Conservation (phyloP, 345 rosid genomes). For the Eucalyptus pauciflora region DNA sequence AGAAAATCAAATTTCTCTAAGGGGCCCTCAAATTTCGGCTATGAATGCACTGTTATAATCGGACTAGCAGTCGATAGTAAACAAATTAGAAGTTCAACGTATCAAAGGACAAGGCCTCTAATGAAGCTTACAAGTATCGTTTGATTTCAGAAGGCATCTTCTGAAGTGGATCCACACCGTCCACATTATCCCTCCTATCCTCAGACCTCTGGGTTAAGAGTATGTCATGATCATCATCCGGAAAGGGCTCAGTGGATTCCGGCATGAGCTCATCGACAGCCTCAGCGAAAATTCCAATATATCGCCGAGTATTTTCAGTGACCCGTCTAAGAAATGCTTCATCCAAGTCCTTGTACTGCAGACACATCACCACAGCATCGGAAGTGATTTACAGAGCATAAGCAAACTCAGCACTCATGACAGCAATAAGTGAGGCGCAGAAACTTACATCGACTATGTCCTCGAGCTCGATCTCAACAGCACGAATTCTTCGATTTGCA, state of each 20-base stretch:
- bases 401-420: not conserved
- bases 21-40: not conserved
- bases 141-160: slow-evolving; percentile 87
- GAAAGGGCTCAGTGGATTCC: slow-evolving; percentile 77
- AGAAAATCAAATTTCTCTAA: not conserved
- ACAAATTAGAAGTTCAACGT: not conserved
- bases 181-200: slow-evolving; percentile 39
- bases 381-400: not conserved
- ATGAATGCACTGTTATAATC: not conserved
- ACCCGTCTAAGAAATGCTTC: slow-evolving; percentile 63
- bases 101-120: not conserved
- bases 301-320: slow-evolving; percentile 86
- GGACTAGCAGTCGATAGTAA: not conserved
- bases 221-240: slow-evolving; percentile 82
- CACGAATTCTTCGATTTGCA: slow-evolving; percentile 64
- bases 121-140: slow-evolving; percentile 65
- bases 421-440: too few relatives aligned
- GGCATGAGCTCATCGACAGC: slow-evolving; percentile 84
- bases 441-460: slow-evolving; percentile 60
- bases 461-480: slow-evolving; percentile 70
- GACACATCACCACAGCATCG: not conserved
- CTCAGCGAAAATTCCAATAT: slow-evolving; percentile 57
- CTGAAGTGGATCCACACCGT: slow-evolving; percentile 61
- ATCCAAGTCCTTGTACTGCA: slow-evolving; percentile 56
- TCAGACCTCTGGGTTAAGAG: slow-evolving; percentile 89